Conservation (phyloP, 352 stramenopile genomes). For the Pythium volutum region DNA sequence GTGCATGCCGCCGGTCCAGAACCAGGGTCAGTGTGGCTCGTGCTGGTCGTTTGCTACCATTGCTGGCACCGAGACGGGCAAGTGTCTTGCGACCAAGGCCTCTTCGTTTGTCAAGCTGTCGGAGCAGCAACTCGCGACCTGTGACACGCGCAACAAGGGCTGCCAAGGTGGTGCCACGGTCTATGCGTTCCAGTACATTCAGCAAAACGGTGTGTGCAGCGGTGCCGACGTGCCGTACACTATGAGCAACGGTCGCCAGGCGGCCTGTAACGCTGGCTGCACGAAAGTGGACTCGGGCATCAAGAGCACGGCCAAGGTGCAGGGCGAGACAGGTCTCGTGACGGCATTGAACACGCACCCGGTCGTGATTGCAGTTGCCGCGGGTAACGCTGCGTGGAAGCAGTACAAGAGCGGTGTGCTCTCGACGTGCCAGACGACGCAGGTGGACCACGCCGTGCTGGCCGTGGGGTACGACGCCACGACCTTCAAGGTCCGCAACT, state of each 20-base stretch:
- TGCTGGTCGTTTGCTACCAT: too few relatives aligned
- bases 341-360: too few relatives aligned
- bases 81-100: too few relatives aligned
- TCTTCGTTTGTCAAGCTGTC: constrained; percentile 61
- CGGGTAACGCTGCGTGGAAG: too few relatives aligned
- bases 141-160: constrained; percentile 82
- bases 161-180: constrained; percentile 90
- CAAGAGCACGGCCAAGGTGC: too few relatives aligned
- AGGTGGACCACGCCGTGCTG: constrained; percentile 98
- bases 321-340: too few relatives aligned
- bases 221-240: constrained; percentile 86
- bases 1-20: too few relatives aligned
- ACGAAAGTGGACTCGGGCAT: too few relatives aligned
- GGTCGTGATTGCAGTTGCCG: too few relatives aligned
- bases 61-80: too few relatives aligned
- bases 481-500: constrained; percentile 97
- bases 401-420: constrained; percentile 84
- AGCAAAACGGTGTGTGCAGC: constrained; percentile 78
- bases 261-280: neutral
- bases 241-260: neutral
- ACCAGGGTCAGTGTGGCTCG: too few relatives aligned
- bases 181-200: constrained; percentile 92
- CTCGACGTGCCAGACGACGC: constrained; percentile 57
- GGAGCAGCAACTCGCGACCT: constrained; percentile 93
- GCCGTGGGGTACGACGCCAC: constrained; percentile 93